A percentile compares a stretch with the other conserved stretches of the same genome.
Conservation (phyloP, 352 stramenopile genomes). For the Halophytophthora polymorphica region DNA sequence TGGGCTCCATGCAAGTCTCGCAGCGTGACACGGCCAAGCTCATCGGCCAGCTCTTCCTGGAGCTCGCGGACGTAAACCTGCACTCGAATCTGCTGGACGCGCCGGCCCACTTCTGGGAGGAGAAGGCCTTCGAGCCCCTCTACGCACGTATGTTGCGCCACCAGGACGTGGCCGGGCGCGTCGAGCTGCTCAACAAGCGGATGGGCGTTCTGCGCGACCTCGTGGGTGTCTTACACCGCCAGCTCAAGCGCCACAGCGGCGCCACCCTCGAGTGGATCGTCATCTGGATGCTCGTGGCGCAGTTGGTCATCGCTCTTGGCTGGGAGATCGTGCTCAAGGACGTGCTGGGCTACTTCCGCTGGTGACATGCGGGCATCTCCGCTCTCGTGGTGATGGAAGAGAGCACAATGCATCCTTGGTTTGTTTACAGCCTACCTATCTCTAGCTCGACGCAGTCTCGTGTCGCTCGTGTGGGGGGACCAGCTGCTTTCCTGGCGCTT, state of each 20-base stretch:
- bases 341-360: conserved; percentile 68
- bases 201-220: conserved; percentile 92
- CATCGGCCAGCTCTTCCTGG: conserved; percentile 89
- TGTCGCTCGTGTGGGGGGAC: background rate
- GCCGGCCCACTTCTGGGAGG: conserved; percentile 87
- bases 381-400: background rate
- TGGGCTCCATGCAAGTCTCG: conserved; percentile 87
- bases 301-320: conserved; percentile 82
- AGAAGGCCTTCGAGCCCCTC: conserved; percentile 89
- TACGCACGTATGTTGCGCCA: conserved; percentile 91
- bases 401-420: conserved; percentile 11
- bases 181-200: conserved; percentile 92
- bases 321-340: conserved; percentile 87
- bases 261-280: conserved; percentile 93
- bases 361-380: background rate
- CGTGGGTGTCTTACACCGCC: conserved; percentile 90
- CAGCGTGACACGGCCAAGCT: conserved; percentile 89
- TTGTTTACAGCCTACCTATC: conserved; percentile 26
- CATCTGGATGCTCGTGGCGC: conserved; percentile 90
- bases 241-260: conserved; percentile 85
- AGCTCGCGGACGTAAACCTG: conserved; percentile 89
- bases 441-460: conserved; percentile 14
- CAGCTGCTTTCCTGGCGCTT: background rate
- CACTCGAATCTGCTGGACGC: conserved; percentile 93
- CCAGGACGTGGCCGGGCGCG: conserved; percentile 87